phyloP scores from a whole-genome alignment of 176 grass and related monocot species.

The Bromus sterilis region DNA sequence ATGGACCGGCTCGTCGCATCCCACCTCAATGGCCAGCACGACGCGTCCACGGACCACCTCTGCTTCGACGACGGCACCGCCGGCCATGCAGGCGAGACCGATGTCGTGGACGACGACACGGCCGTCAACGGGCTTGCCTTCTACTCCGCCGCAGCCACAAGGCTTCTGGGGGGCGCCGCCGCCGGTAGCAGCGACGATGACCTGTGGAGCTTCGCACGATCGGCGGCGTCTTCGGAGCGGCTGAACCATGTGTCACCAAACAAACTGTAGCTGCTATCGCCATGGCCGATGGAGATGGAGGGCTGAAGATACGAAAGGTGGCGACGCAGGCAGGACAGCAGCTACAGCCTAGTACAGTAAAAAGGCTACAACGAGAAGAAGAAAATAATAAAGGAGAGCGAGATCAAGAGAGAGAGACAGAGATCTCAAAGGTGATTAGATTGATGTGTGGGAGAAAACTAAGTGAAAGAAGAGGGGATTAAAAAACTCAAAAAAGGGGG shows the following conservation, averaged over 20 bases:
- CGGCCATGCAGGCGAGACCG: background rate
- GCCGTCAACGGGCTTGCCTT: conserved; percentile 26
- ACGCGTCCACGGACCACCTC: conserved; percentile 38
- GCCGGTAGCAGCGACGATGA: conserved; percentile 40
- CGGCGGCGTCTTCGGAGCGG: conserved; percentile 29
- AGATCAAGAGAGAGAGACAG: conserved; percentile 16
- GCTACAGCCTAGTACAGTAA: conserved; percentile 34
- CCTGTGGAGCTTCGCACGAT: conserved; percentile 80
- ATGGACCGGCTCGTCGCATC: conserved; percentile 89
- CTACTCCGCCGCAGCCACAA: conserved; percentile 35
- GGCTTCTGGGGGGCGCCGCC: conserved; percentile 9
- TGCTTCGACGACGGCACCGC: conserved; percentile 43
- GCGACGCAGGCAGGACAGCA: background rate
- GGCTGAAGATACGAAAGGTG: background rate
- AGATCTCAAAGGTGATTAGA: conserved; percentile 46
- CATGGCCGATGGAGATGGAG: background rate
- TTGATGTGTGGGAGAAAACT: conserved; percentile 21
- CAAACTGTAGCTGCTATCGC: background rate
- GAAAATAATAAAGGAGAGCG: conserved; percentile 5
- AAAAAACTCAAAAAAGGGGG: no score
- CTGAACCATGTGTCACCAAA: conserved; percentile 39
- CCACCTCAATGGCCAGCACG: conserved; percentile 84
- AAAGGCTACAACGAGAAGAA: background rate
- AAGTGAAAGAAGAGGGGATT: conserved; percentile 12
- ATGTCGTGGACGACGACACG: background rate